A percentile compares a stretch with the other conserved stretches of the same genome.
phyloP scores from a whole-genome alignment of 2,329 filamentous ascomycete genomes.

The Berkeleyomyces rouxiae region DNA sequence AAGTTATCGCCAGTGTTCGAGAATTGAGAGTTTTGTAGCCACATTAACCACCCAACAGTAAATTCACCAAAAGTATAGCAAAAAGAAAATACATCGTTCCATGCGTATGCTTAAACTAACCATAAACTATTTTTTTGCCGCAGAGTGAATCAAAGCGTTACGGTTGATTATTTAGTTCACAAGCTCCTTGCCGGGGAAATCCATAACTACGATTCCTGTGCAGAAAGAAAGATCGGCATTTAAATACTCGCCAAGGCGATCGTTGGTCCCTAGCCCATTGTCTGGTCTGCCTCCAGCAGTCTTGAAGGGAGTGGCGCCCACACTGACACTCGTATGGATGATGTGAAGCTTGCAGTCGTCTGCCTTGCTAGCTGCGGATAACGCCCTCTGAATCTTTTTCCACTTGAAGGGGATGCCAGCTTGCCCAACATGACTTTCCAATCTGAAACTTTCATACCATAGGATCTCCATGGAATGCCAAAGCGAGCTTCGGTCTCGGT shows the following conservation, averaged over 20 bases:
- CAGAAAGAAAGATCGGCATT: neutral
- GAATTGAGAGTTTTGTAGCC: no score
- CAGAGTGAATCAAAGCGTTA: no score
- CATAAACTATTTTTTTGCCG: no score
- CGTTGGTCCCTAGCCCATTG: neutral
- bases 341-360: neutral
- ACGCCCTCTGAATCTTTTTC: neutral
- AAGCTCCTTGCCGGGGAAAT: neutral
- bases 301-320: neutral
- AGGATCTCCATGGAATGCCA: neutral
- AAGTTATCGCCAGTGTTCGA: no score
- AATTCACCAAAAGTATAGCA: no score
- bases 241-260: neutral
- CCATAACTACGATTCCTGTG: neutral
- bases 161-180: neutral
- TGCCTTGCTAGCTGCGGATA: neutral
- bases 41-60: no score
- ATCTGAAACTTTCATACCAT: neutral
- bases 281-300: neutral
- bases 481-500: neutral
- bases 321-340: neutral
- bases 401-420: neutral
- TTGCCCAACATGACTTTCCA: neutral
- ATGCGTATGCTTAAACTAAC: no score
- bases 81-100: no score